Evolutionary conservation across 2,329 filamentous ascomycete genomes (phyloP).

Genomic region (Phoma sp.): DNA sequence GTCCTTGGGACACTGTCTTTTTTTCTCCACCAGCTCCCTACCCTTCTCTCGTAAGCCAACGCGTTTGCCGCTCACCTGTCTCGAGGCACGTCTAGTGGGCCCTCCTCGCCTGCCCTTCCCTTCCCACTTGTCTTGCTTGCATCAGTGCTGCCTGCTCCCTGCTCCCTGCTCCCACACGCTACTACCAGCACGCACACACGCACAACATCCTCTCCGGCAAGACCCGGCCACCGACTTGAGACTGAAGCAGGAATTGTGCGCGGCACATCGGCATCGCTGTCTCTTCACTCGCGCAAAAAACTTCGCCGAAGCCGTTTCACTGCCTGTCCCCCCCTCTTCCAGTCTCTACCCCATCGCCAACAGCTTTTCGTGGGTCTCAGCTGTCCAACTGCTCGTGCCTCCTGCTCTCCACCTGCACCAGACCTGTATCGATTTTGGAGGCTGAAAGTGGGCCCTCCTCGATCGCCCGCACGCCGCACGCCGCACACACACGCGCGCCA

Average conservation of each 20-base stretch:
- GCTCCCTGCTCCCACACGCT: not conserved
- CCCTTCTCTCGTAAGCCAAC: constrained; percentile 20
- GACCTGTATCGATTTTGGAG: constrained; percentile 43
- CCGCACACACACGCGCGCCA: constrained; percentile 26
- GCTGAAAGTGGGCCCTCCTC: constrained; percentile 45
- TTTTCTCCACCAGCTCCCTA: constrained; percentile 14
- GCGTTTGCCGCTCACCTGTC: constrained; percentile 29
- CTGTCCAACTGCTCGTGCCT: constrained; percentile 37
- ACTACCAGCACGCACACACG: not conserved
- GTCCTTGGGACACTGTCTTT: not conserved
- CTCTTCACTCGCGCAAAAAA: constrained; percentile 32
- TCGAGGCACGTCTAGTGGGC: constrained; percentile 24
- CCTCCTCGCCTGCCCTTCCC: constrained; percentile 13
- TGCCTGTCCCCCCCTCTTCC: constrained; percentile 27
- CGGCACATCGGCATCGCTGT: constrained; percentile 34
- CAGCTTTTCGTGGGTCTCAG: constrained; percentile 32
- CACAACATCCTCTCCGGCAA: constrained; percentile 28
- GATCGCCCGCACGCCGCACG: constrained; percentile 26
- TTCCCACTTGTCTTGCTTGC: constrained; percentile 18
- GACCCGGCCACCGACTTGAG: constrained; percentile 29
- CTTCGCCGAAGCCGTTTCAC: constrained; percentile 30
- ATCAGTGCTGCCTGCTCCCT: not conserved
- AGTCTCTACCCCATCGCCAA: constrained; percentile 20
- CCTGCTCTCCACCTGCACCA: constrained; percentile 44
- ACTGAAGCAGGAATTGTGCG: constrained; percentile 33